Evolutionary conservation across 805 yeast species (phyloP).

Genomic region (Kodamaea restingae): DNA sequence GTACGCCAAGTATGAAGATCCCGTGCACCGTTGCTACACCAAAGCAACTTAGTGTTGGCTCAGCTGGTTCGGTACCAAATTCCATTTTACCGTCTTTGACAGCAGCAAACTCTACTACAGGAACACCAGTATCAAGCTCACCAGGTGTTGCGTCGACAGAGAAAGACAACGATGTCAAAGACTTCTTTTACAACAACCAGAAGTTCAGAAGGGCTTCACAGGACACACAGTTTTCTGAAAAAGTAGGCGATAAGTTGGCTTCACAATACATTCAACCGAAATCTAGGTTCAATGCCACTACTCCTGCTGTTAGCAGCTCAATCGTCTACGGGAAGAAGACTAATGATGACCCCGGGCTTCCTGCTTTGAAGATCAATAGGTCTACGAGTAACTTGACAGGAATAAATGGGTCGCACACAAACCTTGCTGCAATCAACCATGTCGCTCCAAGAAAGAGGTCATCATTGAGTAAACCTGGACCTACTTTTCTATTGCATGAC

Average conservation of each 20-base stretch:
- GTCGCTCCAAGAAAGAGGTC: constrained; percentile 13
- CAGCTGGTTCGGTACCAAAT: constrained; percentile 9
- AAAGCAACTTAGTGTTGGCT: too few species aligned
- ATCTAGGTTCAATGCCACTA: constrained; percentile 30
- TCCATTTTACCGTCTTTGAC: constrained; percentile 36
- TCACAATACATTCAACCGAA: constrained; percentile 44
- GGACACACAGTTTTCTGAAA: constrained; percentile 14
- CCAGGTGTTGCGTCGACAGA: constrained; percentile 11
- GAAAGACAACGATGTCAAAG: constrained; percentile 45
- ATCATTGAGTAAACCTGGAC: constrained; percentile 14
- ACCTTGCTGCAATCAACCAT: constrained; percentile 10
- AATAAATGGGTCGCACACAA: constrained; percentile 14
- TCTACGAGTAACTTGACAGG: constrained; percentile 23
- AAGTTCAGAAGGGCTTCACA: constrained; percentile 9
- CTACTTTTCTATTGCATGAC: constrained; percentile 19
- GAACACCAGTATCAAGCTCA: constrained; percentile 15
- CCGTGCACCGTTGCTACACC: neutral
- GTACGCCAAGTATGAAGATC: neutral
- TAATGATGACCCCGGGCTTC: constrained; percentile 30
- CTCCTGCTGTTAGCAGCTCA: constrained; percentile 20
- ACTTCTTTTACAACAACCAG: constrained; percentile 41
- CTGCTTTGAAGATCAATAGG: constrained; percentile 34
- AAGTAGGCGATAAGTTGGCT: constrained; percentile 21
- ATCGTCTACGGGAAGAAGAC: constrained; percentile 33
- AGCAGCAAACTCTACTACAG: constrained; percentile 28